A percentile compares a stretch with the other conserved stretches of the same genome.
phyloP scores from a whole-genome alignment of 257 asterid species.

The Datura wrightii region DNA sequence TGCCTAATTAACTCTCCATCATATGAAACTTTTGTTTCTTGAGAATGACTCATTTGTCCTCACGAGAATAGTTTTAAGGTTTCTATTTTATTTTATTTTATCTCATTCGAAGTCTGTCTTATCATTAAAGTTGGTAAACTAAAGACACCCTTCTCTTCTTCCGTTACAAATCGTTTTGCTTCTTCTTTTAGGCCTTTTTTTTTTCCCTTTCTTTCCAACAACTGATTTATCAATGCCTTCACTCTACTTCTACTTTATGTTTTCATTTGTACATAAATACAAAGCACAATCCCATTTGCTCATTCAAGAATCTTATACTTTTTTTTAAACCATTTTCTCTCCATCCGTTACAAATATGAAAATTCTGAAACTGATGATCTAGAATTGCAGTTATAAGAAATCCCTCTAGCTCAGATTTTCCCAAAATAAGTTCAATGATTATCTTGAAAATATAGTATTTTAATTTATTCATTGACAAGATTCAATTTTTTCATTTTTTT shows the following conservation, averaged over 20 bases:
- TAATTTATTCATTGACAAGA: background rate
- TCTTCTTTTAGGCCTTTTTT: conserved; percentile 29
- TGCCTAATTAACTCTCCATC: background rate
- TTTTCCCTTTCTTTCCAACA: background rate
- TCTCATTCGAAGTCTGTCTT: conserved; percentile 47
- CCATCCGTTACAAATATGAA: conserved; percentile 27
- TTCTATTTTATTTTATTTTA: conserved; percentile 19
- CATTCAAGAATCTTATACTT: conserved; percentile 1
- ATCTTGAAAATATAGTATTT: background rate
- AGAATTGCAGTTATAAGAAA: background rate
- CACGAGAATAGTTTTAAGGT: background rate
- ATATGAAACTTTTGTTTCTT: background rate
- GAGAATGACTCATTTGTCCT: conserved; percentile 34
- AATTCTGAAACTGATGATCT: background rate
- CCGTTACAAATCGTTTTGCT: conserved; percentile 53
- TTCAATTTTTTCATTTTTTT: background rate
- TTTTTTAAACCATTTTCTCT: background rate
- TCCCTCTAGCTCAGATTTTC: background rate
- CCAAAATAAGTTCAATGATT: background rate
- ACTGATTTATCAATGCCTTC: conserved; percentile 26
- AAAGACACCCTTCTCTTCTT: conserved; percentile 50
- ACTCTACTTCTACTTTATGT: conserved; percentile 15
- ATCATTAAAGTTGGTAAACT: conserved; percentile 64
- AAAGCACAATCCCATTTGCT: background rate
- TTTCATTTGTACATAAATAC: background rate